Evolutionary conservation across 345 rosid species (phyloP).

Genomic region (Eucalyptus regnans): DNA sequence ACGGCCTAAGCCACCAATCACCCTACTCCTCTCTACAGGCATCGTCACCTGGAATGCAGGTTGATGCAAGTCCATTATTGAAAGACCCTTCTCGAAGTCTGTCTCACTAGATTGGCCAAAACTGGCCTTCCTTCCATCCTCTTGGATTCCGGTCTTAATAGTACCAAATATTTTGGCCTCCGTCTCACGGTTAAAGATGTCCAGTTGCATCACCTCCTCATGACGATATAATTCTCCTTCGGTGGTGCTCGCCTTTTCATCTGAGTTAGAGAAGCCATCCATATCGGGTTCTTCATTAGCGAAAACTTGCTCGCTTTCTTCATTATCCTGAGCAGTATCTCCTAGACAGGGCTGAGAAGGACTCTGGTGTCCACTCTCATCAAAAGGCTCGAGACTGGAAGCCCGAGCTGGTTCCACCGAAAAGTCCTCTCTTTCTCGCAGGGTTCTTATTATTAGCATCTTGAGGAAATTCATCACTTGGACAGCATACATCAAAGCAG

Average conservation of each 20-base stretch:
- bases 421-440: constrained; percentile 60
- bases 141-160: not conserved
- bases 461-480: constrained; percentile 98
- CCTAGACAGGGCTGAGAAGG: constrained; percentile 20
- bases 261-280: constrained; percentile 9
- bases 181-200: not conserved
- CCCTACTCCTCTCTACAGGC: constrained; percentile 22
- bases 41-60: constrained; percentile 12
- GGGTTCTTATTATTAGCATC: constrained; percentile 44
- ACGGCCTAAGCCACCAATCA: constrained; percentile 42
- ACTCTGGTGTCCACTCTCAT: constrained; percentile 53
- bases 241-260: constrained; percentile 9
- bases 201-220: not conserved
- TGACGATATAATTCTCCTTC: constrained; percentile 5
- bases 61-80: constrained; percentile 9
- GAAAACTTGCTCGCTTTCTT: constrained; percentile 22
- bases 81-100: constrained; percentile 7
- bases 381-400: constrained; percentile 41
- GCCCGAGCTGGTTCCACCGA: constrained; percentile 25
- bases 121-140: constrained; percentile 4
- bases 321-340: constrained; percentile 13
- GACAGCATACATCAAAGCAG: constrained; percentile 91
- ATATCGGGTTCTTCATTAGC: constrained; percentile 19
- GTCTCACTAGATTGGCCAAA: constrained; percentile 27
- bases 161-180: not conserved